Evolutionary conservation across 352 stramenopile genomes (phyloP).

Genomic region (Phytophthora cajani): DNA sequence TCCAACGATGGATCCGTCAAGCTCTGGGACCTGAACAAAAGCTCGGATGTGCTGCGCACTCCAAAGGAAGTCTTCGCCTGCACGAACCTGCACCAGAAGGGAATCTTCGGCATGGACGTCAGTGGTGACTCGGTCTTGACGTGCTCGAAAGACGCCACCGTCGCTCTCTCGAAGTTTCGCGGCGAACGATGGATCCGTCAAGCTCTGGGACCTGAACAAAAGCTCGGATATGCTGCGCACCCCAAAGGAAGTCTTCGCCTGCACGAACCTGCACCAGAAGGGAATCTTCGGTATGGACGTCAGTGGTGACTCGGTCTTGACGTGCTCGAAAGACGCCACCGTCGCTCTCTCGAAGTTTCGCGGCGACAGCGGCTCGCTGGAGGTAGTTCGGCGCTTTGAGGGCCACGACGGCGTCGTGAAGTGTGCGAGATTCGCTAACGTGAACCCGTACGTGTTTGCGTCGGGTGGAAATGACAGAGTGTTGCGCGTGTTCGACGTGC

Average conservation of each 20-base stretch:
- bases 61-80: constrained; percentile 40
- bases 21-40: constrained; percentile 64
- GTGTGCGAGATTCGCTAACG: constrained; percentile 44
- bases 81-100: constrained; percentile 45
- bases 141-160: constrained; percentile 59
- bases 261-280: constrained; percentile 42
- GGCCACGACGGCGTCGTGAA: constrained; percentile 59
- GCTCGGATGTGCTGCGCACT: constrained; percentile 15
- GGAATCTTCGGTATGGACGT: constrained; percentile 65
- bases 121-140: constrained; percentile 41
- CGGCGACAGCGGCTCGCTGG: constrained; percentile 16
- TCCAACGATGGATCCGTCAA: constrained; percentile 63
- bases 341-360: constrained; percentile 46
- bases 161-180: constrained; percentile 44
- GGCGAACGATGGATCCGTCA: constrained; percentile 54
- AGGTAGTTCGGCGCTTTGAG: constrained; percentile 37
- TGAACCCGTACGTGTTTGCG: constrained; percentile 35
- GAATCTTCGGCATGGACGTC: constrained; percentile 62
- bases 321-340: constrained; percentile 61
- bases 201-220: constrained; percentile 65
- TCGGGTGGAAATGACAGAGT: constrained; percentile 57
- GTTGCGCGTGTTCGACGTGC: constrained; percentile 50
- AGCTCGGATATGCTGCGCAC: constrained; percentile 24
- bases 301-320: constrained; percentile 37
- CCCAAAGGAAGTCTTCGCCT: constrained; percentile 38